phyloP scores from a whole-genome alignment of 257 asterid species.

The Ligustrum vulgare region DNA sequence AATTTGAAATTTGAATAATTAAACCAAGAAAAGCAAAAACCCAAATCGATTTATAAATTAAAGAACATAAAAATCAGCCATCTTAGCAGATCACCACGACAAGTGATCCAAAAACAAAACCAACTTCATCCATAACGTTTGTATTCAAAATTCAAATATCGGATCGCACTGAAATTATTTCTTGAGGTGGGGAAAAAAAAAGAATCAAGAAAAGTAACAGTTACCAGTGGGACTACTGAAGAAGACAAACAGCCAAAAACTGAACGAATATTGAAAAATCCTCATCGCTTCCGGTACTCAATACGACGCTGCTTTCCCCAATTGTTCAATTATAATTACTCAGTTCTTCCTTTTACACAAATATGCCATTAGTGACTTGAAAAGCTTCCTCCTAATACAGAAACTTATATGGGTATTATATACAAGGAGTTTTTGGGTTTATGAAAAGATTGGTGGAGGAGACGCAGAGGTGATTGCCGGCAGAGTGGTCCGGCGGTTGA shows the following conservation, averaged over 20 bases:
- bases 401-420: background rate
- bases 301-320: constrained; percentile 18
- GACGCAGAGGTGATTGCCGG: background rate
- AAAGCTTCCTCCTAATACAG: constrained; percentile 18
- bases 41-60: background rate
- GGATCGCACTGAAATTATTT: constrained; percentile 5
- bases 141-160: background rate
- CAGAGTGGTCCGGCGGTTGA: background rate
- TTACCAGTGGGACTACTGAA: constrained; percentile 43
- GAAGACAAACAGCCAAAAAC: constrained; percentile 22
- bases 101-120: constrained; percentile 28
- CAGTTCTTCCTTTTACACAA: constrained; percentile 21
- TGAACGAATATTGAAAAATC: constrained; percentile 35
- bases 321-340: constrained; percentile 5
- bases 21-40: background rate
- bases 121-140: background rate
- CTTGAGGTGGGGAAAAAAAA: background rate
- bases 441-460: background rate
- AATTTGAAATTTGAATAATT: constrained; percentile 14
- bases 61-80: background rate
- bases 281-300: constrained; percentile 37
- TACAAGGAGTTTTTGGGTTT: background rate
- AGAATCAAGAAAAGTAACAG: background rate
- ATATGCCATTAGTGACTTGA: constrained; percentile 34
- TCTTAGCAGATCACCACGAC: constrained; percentile 20